Conservation (phyloP, 176 grass and related monocot genomes). For the Canna indica region DNA sequence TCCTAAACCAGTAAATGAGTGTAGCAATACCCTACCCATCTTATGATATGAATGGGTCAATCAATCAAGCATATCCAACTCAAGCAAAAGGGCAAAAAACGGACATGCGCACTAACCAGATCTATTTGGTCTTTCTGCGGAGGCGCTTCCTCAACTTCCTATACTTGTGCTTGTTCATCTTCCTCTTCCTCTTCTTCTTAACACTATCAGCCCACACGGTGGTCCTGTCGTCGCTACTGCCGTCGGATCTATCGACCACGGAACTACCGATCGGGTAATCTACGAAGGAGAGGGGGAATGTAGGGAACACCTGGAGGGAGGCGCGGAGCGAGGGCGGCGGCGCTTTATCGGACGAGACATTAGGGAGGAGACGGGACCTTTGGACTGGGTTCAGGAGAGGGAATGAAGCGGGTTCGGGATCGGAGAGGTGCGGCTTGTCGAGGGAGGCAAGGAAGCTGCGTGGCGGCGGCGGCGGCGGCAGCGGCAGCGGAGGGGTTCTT, state of each 20-base stretch:
- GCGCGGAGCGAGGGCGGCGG: neutral
- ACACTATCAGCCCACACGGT: slow-evolving; percentile 90
- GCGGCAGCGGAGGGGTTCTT: neutral
- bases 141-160: slow-evolving; percentile 74
- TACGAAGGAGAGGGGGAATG: slow-evolving; percentile 32
- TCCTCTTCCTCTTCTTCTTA: slow-evolving; percentile 97
- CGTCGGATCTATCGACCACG: neutral
- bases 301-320: slow-evolving; percentile 13
- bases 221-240: neutral
- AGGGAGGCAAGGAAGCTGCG: neutral
- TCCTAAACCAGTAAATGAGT: neutral
- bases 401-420: neutral
- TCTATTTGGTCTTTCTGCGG: slow-evolving; percentile 45
- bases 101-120: neutral
- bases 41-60: neutral
- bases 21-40: neutral
- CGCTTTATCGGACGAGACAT: neutral
- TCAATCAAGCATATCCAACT: slow-evolving; percentile 1
- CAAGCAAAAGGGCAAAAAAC: neutral
- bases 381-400: neutral
- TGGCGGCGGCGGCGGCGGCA: neutral
- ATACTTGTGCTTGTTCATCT: slow-evolving; percentile 99
- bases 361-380: neutral
- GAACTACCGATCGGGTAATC: slow-evolving; percentile 25
- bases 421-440: neutral